Evolutionary conservation across 169 alveolate species (phyloP), one percentile per base, ranked within the genome.

Genomic region (Eimeria tenella): DNA sequence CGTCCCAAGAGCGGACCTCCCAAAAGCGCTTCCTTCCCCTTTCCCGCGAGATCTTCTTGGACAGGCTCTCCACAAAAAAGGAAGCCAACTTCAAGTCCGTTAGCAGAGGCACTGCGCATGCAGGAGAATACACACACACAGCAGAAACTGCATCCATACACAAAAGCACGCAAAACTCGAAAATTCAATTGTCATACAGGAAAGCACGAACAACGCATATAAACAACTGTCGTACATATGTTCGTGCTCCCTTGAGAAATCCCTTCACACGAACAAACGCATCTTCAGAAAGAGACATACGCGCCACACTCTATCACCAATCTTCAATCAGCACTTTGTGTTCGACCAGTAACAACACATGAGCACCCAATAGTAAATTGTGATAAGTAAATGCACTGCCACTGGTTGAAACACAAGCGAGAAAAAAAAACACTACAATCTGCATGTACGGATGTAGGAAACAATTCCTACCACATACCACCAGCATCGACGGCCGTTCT

Each of bases 21-120:
- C 90, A 94, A 93, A 95, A 95, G 62, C 87, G 70, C 82, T 58
- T 86, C 58, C 95, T 93, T 9, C 86, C 75, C 79, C 84, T 71
- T n/a, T 95, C 96, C 15, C 95, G 73, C 25, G 52, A 21, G 82
- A 93, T 81, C 71, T 96, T 96, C 94, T 84, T 60, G 88, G 93
- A 63, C 74, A 96, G 56, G 49, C 95, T 77, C 25, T 90, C 94
- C n/a, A 94, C 95, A 15, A 94, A 83, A 52, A 94, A 63, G 9
- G 90, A 19, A 13, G 95, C 94, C 50, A 83, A 75, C 25, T 94
- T 94, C 13, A 94, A 31, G 75, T 94, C 94, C 42, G 93, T 90
- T 42, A 94, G 55, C 25, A 94, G 92, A 1, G 95, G 93, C 2
- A 92, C 95, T 49, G 90, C 77, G 31, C 49, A 62, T 3, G 42